phyloP scores from a whole-genome alignment of 2,329 filamentous ascomycete species.

The Ascochyta clinopodiicola region DNA sequence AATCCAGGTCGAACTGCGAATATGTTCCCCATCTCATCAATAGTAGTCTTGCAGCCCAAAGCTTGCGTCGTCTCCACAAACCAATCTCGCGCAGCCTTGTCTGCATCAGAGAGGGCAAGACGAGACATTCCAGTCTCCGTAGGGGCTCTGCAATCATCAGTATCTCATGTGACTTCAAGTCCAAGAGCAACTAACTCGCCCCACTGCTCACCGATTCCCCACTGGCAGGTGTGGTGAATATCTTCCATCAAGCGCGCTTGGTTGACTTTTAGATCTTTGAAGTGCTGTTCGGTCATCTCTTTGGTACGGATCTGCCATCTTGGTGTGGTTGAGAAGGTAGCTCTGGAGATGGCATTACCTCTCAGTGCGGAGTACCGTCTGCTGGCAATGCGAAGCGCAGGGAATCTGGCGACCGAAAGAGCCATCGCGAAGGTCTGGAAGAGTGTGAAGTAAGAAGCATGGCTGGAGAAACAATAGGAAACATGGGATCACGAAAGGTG shows the following conservation, averaged over 20 bases:
- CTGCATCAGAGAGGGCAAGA: conserved; percentile 72
- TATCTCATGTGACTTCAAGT: neutral
- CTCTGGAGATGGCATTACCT: conserved; percentile 1
- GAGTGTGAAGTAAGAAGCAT: conserved; percentile 14
- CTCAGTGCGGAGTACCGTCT: conserved; percentile 30
- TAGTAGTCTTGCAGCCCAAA: conserved; percentile 70
- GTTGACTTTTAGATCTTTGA: conserved; percentile 63
- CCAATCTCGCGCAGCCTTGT: conserved; percentile 77
- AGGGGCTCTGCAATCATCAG: conserved; percentile 45
- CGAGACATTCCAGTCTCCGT: conserved; percentile 80
- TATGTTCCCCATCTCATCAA: conserved; percentile 82
- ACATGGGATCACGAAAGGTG: conserved; percentile 21
- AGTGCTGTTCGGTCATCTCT: conserved; percentile 59
- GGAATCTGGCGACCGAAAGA: conserved; percentile 13
- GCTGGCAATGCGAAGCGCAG: conserved; percentile 29
- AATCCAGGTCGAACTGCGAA: conserved; percentile 74
- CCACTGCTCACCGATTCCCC: conserved; percentile 71
- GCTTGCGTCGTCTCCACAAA: conserved; percentile 68
- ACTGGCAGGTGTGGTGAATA: conserved; percentile 70
- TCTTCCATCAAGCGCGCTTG: conserved; percentile 66
- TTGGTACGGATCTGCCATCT: conserved; percentile 49
- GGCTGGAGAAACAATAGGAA: conserved; percentile 10
- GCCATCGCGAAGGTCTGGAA: conserved; percentile 21
- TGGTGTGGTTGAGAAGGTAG: conserved; percentile 41
- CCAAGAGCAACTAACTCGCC: conserved; percentile 59